Evolutionary conservation across 106 monocot species (phyloP).

Genomic region (Ottelia alismoides): DNA sequence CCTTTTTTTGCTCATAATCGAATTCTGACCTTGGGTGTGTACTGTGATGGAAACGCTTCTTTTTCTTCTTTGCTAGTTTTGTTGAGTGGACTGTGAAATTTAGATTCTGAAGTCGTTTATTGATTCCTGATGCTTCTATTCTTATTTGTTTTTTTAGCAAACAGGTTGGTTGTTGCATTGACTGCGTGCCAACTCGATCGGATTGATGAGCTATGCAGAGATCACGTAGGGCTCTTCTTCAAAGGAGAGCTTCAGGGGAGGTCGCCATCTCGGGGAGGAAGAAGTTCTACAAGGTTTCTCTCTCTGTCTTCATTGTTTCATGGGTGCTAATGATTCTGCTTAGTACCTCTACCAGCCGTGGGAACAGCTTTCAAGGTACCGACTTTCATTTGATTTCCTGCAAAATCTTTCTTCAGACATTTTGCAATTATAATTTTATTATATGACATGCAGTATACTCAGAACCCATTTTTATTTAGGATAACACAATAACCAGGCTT

Average conservation of each 20-base stretch:
- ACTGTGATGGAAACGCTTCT: too few species aligned
- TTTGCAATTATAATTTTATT: too few species aligned
- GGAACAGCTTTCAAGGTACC: slow-evolving; percentile 43
- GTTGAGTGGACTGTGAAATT: too few species aligned
- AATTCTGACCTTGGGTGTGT: too few species aligned
- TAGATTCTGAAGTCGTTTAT: too few species aligned
- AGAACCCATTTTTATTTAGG: background rate
- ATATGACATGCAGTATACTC: background rate
- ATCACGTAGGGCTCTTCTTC: slow-evolving; percentile 56
- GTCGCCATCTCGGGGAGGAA: slow-evolving; percentile 12
- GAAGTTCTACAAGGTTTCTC: slow-evolving; percentile 32
- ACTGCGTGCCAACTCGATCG: too few species aligned
- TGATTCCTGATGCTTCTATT: too few species aligned
- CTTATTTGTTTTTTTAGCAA: too few species aligned
- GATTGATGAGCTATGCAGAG: slow-evolving; percentile 56
- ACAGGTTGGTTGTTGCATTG: too few species aligned
- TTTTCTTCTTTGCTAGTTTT: too few species aligned
- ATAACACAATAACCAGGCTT: background rate
- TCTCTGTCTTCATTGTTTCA: slow-evolving; percentile 24
- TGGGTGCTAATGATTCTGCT: slow-evolving; percentile 54
- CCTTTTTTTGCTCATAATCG: too few species aligned
- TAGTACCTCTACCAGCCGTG: slow-evolving; percentile 37
- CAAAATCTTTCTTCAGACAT: background rate
- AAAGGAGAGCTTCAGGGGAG: slow-evolving; percentile 37
- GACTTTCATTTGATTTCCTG: background rate